Base-by-base conservation (phyloP, 345 rosid species). In the Pistacia integerrima region DNA sequence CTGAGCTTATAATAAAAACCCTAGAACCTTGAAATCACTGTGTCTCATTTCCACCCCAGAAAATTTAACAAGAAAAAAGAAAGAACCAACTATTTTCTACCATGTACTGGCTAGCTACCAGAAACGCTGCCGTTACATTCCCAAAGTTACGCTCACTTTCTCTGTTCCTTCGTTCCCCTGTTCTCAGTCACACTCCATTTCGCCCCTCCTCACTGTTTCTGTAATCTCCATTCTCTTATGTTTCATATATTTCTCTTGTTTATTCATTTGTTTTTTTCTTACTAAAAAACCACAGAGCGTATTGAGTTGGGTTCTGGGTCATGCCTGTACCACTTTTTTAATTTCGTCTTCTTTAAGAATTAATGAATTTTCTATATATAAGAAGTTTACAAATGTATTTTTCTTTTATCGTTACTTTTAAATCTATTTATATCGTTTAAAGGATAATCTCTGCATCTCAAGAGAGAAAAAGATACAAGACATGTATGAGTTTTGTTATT, bases 81-180 rank as follows among this genome's bases (percentile, higher is more conserved):
- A 61, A 22, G 52, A 9, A 33, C 2, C n/a, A 13, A 46, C 51
- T 49, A 56, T 33, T 3, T 33, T 41, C 62, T 75, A 81, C 49
- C 80, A 94, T 94, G 97, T 89, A 84, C 84, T 80, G 94, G 96
- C 69, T 91, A 18, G 89, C 94, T 13, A 84, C 86, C 7, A 80
- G 97, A 77, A 87, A 80, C 82, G 95, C 79, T 60, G 89, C 84
- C 86, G 87, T 87, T 81, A 81, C 97, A 11, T 55, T 89, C 41
- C 91, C 95, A 5, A 85, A 75, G 84, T 90, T 88, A 87, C 92
- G 91, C 25, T 84, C 89, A 41, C 81, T 90, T 79, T 77, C 91
- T 61, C 76, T 82, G 76, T 81, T 87, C 76, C 80, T 87, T 57
- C 86, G 87, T 70, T 77, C 89, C 2, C 85, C 91, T 77, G 68